Base-by-base conservation (phyloP, 148 eudicot genomes). In the Persicaria maculosa region DNA sequence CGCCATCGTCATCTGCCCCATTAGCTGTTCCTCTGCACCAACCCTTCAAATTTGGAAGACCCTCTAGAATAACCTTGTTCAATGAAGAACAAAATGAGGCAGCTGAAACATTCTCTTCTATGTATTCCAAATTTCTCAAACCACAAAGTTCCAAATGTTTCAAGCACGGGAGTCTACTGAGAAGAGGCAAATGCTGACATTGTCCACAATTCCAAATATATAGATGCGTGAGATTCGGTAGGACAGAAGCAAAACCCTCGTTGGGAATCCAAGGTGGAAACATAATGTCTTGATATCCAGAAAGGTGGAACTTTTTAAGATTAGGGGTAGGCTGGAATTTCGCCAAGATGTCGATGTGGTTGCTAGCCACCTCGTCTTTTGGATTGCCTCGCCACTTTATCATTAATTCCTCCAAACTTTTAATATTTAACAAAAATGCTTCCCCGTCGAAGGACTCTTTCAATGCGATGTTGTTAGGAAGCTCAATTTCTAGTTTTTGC, bases 181-280 rank as follows among this genome's bases (percentile, higher is more conserved):
- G 48, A 17, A 7, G 46, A 9, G 67, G 74, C 53, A 68, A 53
- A 72, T 22, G 50, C 17, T 25, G 58, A 55, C 72, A 76, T 17
- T n/a, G 15, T 6, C 0, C 6, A 36, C 44, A 53, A 12, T 46
- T 68, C 45, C 0, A 15, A 40, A 77, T 31, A 3, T 3, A 6
- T 4, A 45, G 22, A 1, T 48, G n/a, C 11, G 48, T 14, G 17
- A 44, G 44, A 12, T 76, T 61, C 4, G 77, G 67, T 6, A 68
- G 45, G 46, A 58, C 48, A 2, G 44, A 40, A 16, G 9, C 17
- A 15, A 70, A 47, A 1, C 31, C 9, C 9, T 65, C 40, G 5
- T 36, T 5, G 45, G 70, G 0, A 54, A 47, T 7, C 16, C 65
- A 44, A 19, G 36, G 0, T 17, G 55, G 46, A 70, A 25, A 69